Conservation (phyloP, 2,329 filamentous ascomycete species). For the Cylindrodendrum hubeiense region DNA sequence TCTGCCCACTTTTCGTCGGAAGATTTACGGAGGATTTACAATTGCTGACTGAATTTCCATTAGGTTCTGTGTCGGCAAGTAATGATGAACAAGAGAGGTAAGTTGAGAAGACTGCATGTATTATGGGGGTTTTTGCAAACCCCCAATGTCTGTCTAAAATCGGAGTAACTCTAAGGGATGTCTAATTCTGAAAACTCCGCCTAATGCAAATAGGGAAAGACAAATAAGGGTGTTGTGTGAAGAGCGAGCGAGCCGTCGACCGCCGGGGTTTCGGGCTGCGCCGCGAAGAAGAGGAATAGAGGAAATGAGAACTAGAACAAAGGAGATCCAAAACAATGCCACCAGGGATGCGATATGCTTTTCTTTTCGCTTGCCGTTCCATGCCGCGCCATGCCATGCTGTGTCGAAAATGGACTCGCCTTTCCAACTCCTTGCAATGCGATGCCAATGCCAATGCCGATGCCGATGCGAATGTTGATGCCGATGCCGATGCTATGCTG, state of each 20-base stretch:
- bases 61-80: constrained; percentile 64
- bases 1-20: constrained; percentile 15
- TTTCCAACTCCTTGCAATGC: constrained; percentile 20
- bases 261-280: constrained; percentile 32
- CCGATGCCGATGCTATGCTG: background rate
- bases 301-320: constrained; percentile 9
- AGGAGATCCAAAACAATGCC: constrained; percentile 18
- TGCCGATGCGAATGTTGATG: constrained; percentile 21
- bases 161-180: constrained; percentile 10
- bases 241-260: constrained; percentile 25
- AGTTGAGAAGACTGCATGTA: constrained; percentile 9
- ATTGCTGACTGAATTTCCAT: constrained; percentile 32
- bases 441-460: constrained; percentile 15
- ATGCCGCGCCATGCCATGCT: constrained; percentile 12
- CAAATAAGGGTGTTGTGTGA: constrained; percentile 17
- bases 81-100: constrained; percentile 12
- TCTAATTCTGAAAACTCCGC: constrained; percentile 30
- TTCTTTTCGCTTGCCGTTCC: constrained; percentile 22
- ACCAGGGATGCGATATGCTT: constrained; percentile 3
- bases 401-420: background rate
- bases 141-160: constrained; percentile 12
- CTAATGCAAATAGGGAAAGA: constrained; percentile 28
- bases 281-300: constrained; percentile 14
- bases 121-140: constrained; percentile 16
- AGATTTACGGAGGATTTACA: constrained; percentile 5